Conservation (phyloP, 306 rosid genomes). For the Quercus mongolica region DNA sequence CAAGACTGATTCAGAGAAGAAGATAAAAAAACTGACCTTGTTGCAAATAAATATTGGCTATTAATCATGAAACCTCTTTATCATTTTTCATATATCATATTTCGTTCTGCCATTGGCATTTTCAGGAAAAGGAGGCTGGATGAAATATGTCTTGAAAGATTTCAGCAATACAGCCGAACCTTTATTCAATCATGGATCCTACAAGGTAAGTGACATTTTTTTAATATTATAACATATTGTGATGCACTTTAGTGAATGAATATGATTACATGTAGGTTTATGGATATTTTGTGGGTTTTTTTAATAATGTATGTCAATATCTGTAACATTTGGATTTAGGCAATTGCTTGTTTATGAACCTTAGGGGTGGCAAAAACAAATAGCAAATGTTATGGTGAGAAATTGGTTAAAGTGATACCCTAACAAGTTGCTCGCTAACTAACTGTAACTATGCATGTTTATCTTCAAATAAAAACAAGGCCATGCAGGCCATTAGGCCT, state of each 20-base stretch:
- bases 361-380: too few species aligned
- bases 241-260: background rate
- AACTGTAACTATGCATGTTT: too few species aligned
- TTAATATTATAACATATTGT: background rate
- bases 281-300: too few species aligned
- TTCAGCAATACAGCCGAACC: conserved; percentile 79
- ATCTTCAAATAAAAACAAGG: too few species aligned
- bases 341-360: too few species aligned
- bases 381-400: too few species aligned
- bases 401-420: too few species aligned
- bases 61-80: background rate
- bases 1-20: background rate
- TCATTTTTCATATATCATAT: background rate
- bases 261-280: too few species aligned
- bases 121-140: conserved; percentile 77
- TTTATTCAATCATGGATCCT: conserved; percentile 88
- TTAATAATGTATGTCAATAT: too few species aligned
- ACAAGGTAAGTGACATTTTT: conserved; percentile 56
- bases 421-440: too few species aligned
- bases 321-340: too few species aligned
- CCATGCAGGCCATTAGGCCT: too few species aligned
- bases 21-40: background rate
- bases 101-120: background rate
- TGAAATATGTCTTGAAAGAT: conserved; percentile 75
- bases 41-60: background rate